These are phyloP conservation scores for Sphaerostilbella broomeana DNA, from an alignment of 2,329 filamentous ascomycete species.

Conservation along the genomic window DNA sequence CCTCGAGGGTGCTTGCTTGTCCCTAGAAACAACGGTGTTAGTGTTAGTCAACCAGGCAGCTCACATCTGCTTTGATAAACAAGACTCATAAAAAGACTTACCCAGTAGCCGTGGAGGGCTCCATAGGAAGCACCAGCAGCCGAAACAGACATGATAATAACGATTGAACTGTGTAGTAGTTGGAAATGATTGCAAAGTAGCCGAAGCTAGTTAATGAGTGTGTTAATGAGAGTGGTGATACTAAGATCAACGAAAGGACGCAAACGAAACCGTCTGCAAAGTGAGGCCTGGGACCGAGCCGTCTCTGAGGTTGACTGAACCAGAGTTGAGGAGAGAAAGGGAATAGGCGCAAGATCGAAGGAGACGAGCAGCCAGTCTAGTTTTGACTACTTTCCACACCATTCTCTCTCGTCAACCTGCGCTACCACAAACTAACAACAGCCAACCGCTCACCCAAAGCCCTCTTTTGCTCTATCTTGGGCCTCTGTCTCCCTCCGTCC, in stretches of 20 bases:
- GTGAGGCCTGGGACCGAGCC: conserved; percentile 25
- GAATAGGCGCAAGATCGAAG: conserved; percentile 10
- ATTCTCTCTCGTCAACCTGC: not conserved
- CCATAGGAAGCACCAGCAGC: conserved; percentile 22
- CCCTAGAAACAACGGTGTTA: conserved; percentile 23
- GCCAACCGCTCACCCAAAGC: conserved; percentile 5
- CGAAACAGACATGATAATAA: conserved; percentile 21
- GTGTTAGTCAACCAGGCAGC: no score
- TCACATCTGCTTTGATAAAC: no score
- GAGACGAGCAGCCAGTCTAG: conserved; percentile 5
- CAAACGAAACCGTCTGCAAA: conserved; percentile 31
- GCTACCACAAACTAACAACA: conserved; percentile 7
- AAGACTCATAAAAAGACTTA: conserved; percentile 16
- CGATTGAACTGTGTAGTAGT: conserved; percentile 5
- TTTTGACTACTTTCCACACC: conserved; percentile 10
- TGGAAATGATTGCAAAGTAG: conserved; percentile 27
- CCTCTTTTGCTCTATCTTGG: conserved; percentile 11
- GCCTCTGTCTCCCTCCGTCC: no score
- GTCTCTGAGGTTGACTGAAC: conserved; percentile 23
- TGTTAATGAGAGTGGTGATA: conserved; percentile 26
- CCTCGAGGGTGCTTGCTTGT: conserved; percentile 25
- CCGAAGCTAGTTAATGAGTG: conserved; percentile 22
- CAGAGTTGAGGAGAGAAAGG: conserved; percentile 30
- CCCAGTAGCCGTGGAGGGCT: conserved; percentile 37
- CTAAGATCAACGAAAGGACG: conserved; percentile 34